These are phyloP conservation scores for Phytopythium litorale DNA, from an alignment of 352 stramenopile species.

Conservation along the genomic window DNA sequence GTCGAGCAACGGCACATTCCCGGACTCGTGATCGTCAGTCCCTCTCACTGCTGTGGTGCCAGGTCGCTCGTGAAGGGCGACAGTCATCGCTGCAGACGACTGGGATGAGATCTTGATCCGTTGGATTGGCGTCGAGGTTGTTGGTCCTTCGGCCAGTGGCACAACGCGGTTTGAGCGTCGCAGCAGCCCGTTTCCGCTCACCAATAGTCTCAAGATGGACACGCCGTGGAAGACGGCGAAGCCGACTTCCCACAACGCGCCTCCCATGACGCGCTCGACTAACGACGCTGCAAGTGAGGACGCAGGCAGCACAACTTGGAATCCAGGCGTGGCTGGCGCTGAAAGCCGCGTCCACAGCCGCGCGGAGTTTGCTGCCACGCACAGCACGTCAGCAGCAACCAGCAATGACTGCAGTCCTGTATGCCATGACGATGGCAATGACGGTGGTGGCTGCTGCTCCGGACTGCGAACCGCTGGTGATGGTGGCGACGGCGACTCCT, in stretches of 20 bases:
- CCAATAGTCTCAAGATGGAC: neutral
- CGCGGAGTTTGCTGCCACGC: neutral
- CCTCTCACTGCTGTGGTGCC: neutral
- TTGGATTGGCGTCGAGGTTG: neutral
- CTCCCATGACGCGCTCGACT: neutral
- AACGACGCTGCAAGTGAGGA: neutral
- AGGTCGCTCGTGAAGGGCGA: neutral
- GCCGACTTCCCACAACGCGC: neutral
- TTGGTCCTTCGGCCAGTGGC: neutral
- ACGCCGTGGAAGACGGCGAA: neutral
- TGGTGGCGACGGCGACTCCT: neutral
- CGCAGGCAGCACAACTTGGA: neutral
- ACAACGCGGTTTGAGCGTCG: slow-evolving; percentile 1
- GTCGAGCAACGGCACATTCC: neutral
- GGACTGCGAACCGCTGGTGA: neutral
- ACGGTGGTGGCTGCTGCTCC: neutral
- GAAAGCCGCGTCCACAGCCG: neutral
- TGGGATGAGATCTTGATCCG: slow-evolving; percentile 1
- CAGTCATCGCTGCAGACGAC: neutral
- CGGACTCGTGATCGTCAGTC: neutral
- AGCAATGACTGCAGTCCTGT: neutral
- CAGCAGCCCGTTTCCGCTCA: neutral
- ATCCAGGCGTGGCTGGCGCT: neutral
- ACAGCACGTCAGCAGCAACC: neutral
- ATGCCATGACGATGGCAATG: neutral